These are phyloP conservation scores for Macadamia tetraphylla DNA, from an alignment of 164 flowering plant species.

Conservation along the genomic window DNA sequence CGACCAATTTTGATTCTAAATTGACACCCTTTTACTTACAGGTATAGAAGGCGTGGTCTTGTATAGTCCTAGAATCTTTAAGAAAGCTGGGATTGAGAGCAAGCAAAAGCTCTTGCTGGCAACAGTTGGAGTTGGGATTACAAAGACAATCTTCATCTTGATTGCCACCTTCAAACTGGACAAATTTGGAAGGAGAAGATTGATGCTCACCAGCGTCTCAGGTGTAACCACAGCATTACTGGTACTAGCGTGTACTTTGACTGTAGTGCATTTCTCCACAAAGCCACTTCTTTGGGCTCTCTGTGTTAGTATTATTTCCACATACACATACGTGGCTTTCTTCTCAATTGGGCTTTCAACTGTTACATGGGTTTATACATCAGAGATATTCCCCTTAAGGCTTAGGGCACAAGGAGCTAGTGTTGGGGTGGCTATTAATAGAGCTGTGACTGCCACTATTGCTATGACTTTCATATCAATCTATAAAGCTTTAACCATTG, in stretches of 20 bases:
- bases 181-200: constrained; percentile 34
- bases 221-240: constrained; percentile 31
- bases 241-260: constrained; percentile 29
- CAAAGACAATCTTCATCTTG: constrained; percentile 24
- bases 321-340: constrained; percentile 15
- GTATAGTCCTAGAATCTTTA: constrained; percentile 51
- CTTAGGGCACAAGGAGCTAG: constrained; percentile 29
- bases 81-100: constrained; percentile 38
- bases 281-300: constrained; percentile 18
- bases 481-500: constrained; percentile 32
- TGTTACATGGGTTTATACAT: constrained; percentile 27
- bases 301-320: constrained; percentile 12
- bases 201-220: constrained; percentile 25
- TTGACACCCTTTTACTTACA: too few species aligned
- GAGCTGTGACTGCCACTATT: constrained; percentile 20
- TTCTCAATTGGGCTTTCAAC: constrained; percentile 32
- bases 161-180: constrained; percentile 36
- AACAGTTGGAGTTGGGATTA: constrained; percentile 42
- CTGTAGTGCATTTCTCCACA: constrained; percentile 22
- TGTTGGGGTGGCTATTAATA: constrained; percentile 23
- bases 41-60: constrained; percentile 48
- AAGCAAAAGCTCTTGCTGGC: constrained; percentile 37
- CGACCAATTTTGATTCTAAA: too few species aligned
- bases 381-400: constrained; percentile 31
- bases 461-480: constrained; percentile 27